Evolutionary conservation across 2,329 filamentous ascomycete species (phyloP), one percentile per base, ranked within the genome.

Genomic region (Aspergillus persii): DNA sequence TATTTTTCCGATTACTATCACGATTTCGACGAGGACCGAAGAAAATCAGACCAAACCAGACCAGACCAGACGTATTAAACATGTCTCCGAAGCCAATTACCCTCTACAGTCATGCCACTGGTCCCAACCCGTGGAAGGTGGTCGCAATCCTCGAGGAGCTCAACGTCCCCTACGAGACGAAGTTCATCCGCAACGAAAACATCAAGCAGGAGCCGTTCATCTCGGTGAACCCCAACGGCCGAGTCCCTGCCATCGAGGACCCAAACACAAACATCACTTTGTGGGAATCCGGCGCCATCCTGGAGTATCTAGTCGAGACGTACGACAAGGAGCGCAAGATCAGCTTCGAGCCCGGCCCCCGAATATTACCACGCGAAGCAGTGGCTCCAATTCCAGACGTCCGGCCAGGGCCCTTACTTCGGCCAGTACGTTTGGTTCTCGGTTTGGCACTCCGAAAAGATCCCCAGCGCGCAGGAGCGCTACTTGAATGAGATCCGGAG

Each of bases 341-440:
- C 27, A 75, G 71, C 51, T 80, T 77, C 61, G 59, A 58, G 6
- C 53, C 66, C 0, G 67, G 69, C 67, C 4, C 67, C 71, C 2
- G 77, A 80, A 33, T 69, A 66, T 53, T 77, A 74, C 60, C 68
- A 73, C 2, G 73, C 74, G 3, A 76, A 76, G 59, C 77, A 80
- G 46, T 82, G 77, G 74, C 72, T 82, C 4, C 74, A 74, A 64
- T 80, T 76, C 68, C 79, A 82, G 67, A 69, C 70, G 46, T 73
- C 73, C 2, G 79, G 79, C 7, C 80, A 82, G 62, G 80, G 79
- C 1, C 80, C 80, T 0, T 82, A 82, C 64, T 82, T 75, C 59
- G 81, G 81, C 12, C 80, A 82, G 65, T 69, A 69, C 0, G 71
- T 68, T 30, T 82, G 79, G 79, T 82, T 79, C 67, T 66, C 50